Conservation (phyloP, 2,329 filamentous ascomycete genomes). For the Fusarium phyllophilum region DNA sequence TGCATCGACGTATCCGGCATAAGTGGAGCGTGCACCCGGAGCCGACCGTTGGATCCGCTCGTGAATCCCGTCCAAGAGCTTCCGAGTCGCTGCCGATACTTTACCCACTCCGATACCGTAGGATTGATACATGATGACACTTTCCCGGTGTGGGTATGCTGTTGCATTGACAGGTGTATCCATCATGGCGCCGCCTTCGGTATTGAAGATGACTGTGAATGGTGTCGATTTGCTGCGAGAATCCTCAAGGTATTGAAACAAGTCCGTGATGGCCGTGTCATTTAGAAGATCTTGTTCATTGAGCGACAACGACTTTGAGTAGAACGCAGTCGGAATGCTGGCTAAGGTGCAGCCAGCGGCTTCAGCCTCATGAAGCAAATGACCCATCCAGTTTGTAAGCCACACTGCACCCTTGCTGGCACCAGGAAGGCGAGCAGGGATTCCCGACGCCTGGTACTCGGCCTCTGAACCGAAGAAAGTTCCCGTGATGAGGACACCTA, state of each 20-base stretch:
- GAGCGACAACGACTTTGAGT: conserved; percentile 67
- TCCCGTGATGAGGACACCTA: conserved; percentile 66
- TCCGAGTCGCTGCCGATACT: conserved; percentile 57
- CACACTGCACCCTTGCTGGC: conserved; percentile 54
- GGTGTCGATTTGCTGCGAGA: conserved; percentile 61
- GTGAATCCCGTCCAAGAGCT: conserved; percentile 65
- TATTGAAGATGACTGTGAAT: conserved; percentile 72
- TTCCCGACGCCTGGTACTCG: conserved; percentile 64
- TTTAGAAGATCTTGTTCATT: conserved; percentile 59
- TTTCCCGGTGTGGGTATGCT: conserved; percentile 72
- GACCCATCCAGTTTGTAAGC: conserved; percentile 71
- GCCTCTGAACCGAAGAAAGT: conserved; percentile 69
- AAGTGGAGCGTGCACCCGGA: conserved; percentile 58
- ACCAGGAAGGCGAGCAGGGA: conserved; percentile 58
- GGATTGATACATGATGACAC: conserved; percentile 70
- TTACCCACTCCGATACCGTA: conserved; percentile 64
- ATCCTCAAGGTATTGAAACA: conserved; percentile 65
- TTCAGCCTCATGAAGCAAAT: conserved; percentile 64
- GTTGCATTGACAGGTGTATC: conserved; percentile 66
- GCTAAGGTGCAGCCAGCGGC: conserved; percentile 58
- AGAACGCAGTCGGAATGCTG: conserved; percentile 62
- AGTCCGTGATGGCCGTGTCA: conserved; percentile 54
- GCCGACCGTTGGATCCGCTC: conserved; percentile 48
- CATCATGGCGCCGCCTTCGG: conserved; percentile 67
- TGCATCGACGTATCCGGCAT: conserved; percentile 72